Percentiles rank a stretch among this genome's conserved stretches.
phyloP scores from a whole-genome alignment of 140 eudicot genomes.

The Bidens hawaiensis region DNA sequence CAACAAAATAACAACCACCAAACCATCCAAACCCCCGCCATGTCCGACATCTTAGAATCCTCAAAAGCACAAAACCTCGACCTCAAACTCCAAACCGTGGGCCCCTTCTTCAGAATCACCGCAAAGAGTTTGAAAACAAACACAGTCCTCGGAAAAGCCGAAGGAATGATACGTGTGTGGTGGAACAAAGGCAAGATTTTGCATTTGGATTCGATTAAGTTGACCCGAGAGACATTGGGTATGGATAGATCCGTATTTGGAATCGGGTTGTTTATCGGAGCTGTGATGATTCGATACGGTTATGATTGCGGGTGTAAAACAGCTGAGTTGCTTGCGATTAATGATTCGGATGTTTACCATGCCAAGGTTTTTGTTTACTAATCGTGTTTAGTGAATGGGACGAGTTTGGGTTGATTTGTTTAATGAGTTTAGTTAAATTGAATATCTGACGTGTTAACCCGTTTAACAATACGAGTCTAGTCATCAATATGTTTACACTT shows the following conservation, averaged over 20 bases:
- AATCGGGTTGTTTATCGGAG: constrained; percentile 89
- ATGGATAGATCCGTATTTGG: constrained; percentile 86
- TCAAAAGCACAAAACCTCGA: constrained; percentile 69
- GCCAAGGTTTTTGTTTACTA: constrained; percentile 47
- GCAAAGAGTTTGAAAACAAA: constrained; percentile 53
- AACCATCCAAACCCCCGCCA: constrained; percentile 24
- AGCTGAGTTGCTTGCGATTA: constrained; percentile 86
- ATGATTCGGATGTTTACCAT: constrained; percentile 82
- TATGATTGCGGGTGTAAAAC: constrained; percentile 78
- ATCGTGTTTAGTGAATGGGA: neutral
- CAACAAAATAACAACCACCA: neutral
- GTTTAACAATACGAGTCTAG: too few relatives aligned
- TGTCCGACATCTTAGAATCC: constrained; percentile 56
- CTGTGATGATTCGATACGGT: constrained; percentile 75
- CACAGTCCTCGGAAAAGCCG: constrained; percentile 65
- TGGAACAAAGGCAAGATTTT: constrained; percentile 62
- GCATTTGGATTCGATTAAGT: constrained; percentile 77
- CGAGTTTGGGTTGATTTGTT: neutral
- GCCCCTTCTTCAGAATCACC: constrained; percentile 82
- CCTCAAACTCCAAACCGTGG: constrained; percentile 48
- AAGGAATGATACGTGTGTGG: constrained; percentile 75
- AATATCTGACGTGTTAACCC: too few relatives aligned
- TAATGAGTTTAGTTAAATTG: neutral
- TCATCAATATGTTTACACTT: too few relatives aligned
- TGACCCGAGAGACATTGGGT: constrained; percentile 71